Conservation (phyloP, 2,329 filamentous ascomycete genomes). For the Nigrograna mackinnonii region DNA sequence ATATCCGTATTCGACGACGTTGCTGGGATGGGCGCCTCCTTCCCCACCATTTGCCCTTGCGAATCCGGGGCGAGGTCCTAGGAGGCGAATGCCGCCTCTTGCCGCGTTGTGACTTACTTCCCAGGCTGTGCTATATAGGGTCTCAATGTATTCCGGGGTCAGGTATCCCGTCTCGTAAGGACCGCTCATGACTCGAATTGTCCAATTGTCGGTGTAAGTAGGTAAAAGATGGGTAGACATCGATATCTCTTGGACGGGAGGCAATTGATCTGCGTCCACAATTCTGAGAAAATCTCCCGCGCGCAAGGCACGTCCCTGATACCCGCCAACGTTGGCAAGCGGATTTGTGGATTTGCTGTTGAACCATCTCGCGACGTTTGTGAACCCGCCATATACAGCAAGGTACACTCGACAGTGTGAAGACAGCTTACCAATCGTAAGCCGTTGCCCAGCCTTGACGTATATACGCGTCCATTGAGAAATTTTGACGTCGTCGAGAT, state of each 20-base stretch:
- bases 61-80: constrained; percentile 63
- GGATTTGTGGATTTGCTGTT: constrained; percentile 64
- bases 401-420: constrained; percentile 61
- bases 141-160: constrained; percentile 55
- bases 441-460: constrained; percentile 54
- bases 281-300: constrained; percentile 58
- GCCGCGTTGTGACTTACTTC: constrained; percentile 65
- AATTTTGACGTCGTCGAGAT: constrained; percentile 52
- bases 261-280: constrained; percentile 39
- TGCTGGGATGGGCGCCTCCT: constrained; percentile 65
- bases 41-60: constrained; percentile 64
- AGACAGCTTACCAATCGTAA: constrained; percentile 59
- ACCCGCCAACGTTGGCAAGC: constrained; percentile 61
- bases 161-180: constrained; percentile 62
- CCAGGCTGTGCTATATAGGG: constrained; percentile 62
- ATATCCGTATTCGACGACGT: constrained; percentile 59
- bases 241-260: constrained; percentile 28
- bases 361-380: constrained; percentile 58
- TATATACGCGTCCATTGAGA: constrained; percentile 61
- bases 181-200: constrained; percentile 58
- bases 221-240: constrained; percentile 54
- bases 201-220: constrained; percentile 54
- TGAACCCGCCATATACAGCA: constrained; percentile 60
- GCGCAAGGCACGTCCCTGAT: constrained; percentile 60
- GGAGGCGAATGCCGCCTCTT: constrained; percentile 62